Base-by-base conservation (phyloP, 179 eudicot species). In the Heliamphora pulchella region DNA sequence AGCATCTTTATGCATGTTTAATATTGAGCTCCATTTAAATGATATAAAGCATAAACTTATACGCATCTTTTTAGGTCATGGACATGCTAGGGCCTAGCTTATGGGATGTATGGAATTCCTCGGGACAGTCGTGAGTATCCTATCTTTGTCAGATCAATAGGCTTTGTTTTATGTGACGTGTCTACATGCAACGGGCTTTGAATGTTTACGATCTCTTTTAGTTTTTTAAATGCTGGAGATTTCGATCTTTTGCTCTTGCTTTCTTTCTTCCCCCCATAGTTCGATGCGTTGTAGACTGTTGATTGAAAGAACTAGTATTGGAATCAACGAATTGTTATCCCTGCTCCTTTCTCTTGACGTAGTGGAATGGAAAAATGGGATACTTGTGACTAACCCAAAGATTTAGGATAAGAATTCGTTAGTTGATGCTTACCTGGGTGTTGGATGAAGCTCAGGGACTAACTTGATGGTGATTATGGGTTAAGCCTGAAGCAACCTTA, bases 31-130 rank as follows among this genome's bases (percentile, higher is more conserved):
- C 13, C 5, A 41, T 75, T 2, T 63, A 22, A 7, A n/a, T 51
- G n/a, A 39, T 81, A 3, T 71, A 8, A 53, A 31, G 31, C 31
- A 31, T 31, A 31, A 31, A 59, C 46, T 59, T 20, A 70, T n/a
- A 59, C 67, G 8, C 75, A 51, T 71, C 3, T 85, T 70, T 88
- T 77, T 79, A 93, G 97, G 97, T 93, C 67, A 93, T 93, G 97
- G 97, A 93, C 90, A 91, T 93, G 89, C 90, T 93, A 71, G 97
- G 97, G 75, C 97, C 97, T 48, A 92, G 97, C 84, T 89, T 93
- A 79, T 93, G 97, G 97, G 97, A 93, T 89, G 96, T 93, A 15
- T 93, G 97, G 97, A 93, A 93, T 89, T 78, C 96, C 67, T 93
- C 96, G 11, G 97, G 92, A 51, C 97, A 93, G 70, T 79, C 96